Base-by-base conservation (phyloP, 1,284 basidiomycete genomes). In the Ceratobasidium sp. region DNA sequence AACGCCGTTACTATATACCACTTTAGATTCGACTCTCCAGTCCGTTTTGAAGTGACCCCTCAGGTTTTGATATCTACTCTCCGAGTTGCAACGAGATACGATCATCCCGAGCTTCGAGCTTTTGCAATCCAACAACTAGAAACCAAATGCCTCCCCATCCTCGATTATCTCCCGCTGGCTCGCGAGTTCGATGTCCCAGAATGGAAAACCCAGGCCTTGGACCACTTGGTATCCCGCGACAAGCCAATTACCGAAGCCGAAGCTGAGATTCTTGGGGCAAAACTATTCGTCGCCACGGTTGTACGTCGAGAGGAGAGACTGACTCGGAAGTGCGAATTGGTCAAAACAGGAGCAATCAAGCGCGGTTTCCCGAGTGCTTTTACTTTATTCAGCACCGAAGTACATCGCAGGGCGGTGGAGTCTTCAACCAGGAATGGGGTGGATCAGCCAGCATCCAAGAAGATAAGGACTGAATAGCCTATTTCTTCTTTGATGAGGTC, bases 111-210 rank as follows among this genome's bases (percentile, higher is more conserved):
- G 33, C 50, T 70, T 26, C 68, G 68, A 26, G 52, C n/a, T 33
- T 70, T 70, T 23, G 26, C 33, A 12, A 70, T 70, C 12, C 50
- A 42, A 3, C 10, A 70, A 1, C 68, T 70, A 26, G 52, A 70
- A 42, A 7, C 23, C 28, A 56, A 38, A 17, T 13, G 13, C 20
- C 52, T 70, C 17, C 50, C 68, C 3, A 17, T 28, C 40, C 7
- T 52, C 4, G 68, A 70, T 15, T 52, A 52, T 20, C 46, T 70
- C 9, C 68, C 50, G 3, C 46, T 57, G n/a, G 68, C 68, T 9
- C 68, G 52, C 38, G 52, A 70, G 42, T 52, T 56, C 26, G 52
- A 23, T 9, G 13, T 56, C 33, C 50, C 28, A 1, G 10, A 42
- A 1, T 70, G 68, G 68, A 52, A 70, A 40, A 57, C 23, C 3